Evolutionary conservation across 371 early-diverging fungal genomes (phyloP).

Genomic region (Mucor plumbeus): DNA sequence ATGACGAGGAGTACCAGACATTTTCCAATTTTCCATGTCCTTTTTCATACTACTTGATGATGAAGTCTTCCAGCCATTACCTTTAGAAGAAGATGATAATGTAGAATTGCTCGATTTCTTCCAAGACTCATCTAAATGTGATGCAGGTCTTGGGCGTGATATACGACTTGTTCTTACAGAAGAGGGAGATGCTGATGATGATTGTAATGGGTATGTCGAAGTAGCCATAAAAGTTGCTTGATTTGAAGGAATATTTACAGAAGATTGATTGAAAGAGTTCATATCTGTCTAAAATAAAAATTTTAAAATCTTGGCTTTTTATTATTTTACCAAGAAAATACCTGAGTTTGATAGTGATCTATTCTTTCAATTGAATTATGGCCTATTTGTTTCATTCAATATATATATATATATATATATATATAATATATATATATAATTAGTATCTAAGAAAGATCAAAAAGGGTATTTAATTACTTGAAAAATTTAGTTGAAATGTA

Average conservation of each 20-base stretch:
- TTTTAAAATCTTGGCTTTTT: background rate
- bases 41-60: background rate
- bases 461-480: background rate
- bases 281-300: background rate
- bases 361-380: too few species aligned
- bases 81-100: background rate
- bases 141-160: slow-evolving; percentile 8
- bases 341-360: background rate
- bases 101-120: background rate
- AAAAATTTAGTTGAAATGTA: background rate
- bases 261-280: background rate
- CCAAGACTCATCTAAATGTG: slow-evolving; percentile 17
- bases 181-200: background rate
- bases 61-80: slow-evolving; percentile 11
- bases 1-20: slow-evolving; percentile 30
- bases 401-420: too few species aligned
- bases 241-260: background rate
- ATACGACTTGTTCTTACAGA: background rate
- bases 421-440: too few species aligned
- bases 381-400: too few species aligned
- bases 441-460: background rate
- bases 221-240: slow-evolving; percentile 3
- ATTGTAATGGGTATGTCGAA: background rate
- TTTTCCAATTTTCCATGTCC: slow-evolving; percentile 27
- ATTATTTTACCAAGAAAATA: background rate